Evolutionary conservation across 352 stramenopile genomes (phyloP).

Genomic region (Phytophthora chlamydospora): DNA sequence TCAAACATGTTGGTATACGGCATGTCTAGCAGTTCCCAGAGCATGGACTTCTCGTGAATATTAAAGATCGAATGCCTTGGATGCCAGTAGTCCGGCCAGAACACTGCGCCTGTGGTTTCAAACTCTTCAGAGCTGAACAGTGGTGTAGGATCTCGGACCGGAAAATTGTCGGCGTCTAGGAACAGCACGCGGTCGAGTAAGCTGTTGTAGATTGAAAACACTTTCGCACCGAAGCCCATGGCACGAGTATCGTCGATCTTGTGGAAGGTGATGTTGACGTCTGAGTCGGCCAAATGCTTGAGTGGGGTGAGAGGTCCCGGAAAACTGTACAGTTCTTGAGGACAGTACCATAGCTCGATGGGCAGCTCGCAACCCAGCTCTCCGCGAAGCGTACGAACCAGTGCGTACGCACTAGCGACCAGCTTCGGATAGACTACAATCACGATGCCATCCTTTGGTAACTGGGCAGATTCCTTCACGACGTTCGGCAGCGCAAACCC

Average conservation of each 20-base stretch:
- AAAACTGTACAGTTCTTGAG: slow-evolving; percentile 40
- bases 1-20: slow-evolving; percentile 63
- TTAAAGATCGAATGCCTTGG: slow-evolving; percentile 65
- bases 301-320: slow-evolving; percentile 23
- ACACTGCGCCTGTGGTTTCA: slow-evolving; percentile 43
- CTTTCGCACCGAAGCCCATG: slow-evolving; percentile 54
- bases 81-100: slow-evolving; percentile 76
- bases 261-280: slow-evolving; percentile 19
- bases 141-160: slow-evolving; percentile 49
- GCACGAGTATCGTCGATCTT: slow-evolving; percentile 37
- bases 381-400: slow-evolving; percentile 40
- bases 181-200: slow-evolving; percentile 54
- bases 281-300: slow-evolving; percentile 34
- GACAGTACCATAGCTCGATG: slow-evolving; percentile 63
- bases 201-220: slow-evolving; percentile 50
- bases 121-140: slow-evolving; percentile 52
- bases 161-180: slow-evolving; percentile 63
- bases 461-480: background rate
- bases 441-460: slow-evolving; percentile 40
- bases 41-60: slow-evolving; percentile 49
- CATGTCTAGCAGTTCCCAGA: slow-evolving; percentile 59
- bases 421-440: slow-evolving; percentile 64
- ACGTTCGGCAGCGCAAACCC: slow-evolving; percentile 29
- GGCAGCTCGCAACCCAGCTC: slow-evolving; percentile 43
- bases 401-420: slow-evolving; percentile 46